Base-by-base conservation (phyloP, 768 basidiomycete genomes). In the Pleurotus sapidus region DNA sequence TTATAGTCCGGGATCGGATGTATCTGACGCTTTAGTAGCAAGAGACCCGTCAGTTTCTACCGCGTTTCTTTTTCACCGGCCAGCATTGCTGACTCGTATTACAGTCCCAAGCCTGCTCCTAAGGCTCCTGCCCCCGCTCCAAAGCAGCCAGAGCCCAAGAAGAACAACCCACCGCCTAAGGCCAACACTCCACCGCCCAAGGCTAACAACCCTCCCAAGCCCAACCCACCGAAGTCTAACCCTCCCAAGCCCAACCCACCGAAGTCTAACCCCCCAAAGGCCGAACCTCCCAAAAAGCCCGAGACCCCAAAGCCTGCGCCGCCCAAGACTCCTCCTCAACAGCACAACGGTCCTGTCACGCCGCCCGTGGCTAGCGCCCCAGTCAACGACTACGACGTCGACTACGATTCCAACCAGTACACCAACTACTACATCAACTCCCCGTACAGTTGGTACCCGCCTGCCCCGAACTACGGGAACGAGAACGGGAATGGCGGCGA, bases 351-450 rank as follows among this genome's bases (percentile, higher is more conserved):
- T 8, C 42, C 20, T 14, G 17, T 14, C 46, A 14, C 46, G 11
- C 46, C 46, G 24, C 14, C 11, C 3, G n/a, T 23, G 9, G 17
- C 15, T 40, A 18, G 38, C 15, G 25, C 51, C 17, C 37, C 51
- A 5, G 18, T 20, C 38, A 54, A 40, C 51, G 51, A 54, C 3
- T 23, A 11, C 15, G 51, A 54, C 23, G 2, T 40, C 23, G 51
- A 54, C 18, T 54, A 54, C 18, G 51, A 54, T 25, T n/a, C 51
- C 39, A 54, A 42, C 51, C 23, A 17, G 23, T 54, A 54, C 20
- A 18, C 37, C 39, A 54, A 42, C 51, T 40, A 17, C 39, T 54
- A 54, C 39, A 25, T 38, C 51, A 54, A 54, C 51, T 54, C 34
- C 9, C 38, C 34, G 34, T 54, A 20, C 49, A 15, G 17, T 18